Evolutionary conservation across 768 basidiomycete genomes (phyloP).

Genomic region (Stropharia rugosoannulata): DNA sequence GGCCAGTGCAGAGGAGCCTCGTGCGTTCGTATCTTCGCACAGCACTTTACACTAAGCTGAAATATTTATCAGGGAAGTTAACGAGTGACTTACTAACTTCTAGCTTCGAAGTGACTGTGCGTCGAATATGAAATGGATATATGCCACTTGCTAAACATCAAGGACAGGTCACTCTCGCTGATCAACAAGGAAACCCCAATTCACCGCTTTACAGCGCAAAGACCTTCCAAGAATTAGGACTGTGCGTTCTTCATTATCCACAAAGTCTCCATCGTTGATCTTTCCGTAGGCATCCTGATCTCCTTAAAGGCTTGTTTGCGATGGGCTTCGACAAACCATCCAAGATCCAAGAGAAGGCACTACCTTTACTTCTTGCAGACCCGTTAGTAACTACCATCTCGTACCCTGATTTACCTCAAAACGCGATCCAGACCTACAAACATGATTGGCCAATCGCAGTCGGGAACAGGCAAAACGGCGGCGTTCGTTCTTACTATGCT

Average conservation of each 20-base stretch:
- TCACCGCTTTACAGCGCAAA: conserved; percentile 95
- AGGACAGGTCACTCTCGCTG: conserved; percentile 86
- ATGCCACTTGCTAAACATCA: conserved; percentile 7
- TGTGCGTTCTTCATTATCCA: conserved; percentile 53
- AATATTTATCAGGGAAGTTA: conserved; percentile 17
- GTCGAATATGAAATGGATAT: conserved; percentile 19
- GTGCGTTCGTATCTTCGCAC: conserved; percentile 12
- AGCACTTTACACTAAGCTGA: background rate
- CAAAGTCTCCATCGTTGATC: background rate
- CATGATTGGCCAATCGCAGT: conserved; percentile 99
- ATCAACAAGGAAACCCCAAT: conserved; percentile 93
- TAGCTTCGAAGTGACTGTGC: conserved; percentile 80
- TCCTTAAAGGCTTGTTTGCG: conserved; percentile 91
- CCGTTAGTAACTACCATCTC: conserved; percentile 52
- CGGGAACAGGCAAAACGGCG: conserved; percentile 98
- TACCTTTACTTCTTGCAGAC: conserved; percentile 85
- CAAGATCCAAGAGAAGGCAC: conserved; percentile 96
- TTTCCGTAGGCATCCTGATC: conserved; percentile 65
- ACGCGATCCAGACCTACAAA: conserved; percentile 76
- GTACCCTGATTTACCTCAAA: background rate
- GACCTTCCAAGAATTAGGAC: conserved; percentile 91
- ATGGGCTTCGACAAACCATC: conserved; percentile 98
- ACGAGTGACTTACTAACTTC: conserved; percentile 69
- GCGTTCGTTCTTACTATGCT: conserved; percentile 98
- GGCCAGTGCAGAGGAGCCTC: conserved; percentile 14